Conservation (phyloP, 768 basidiomycete genomes). For the Lyophyllum decastes region DNA sequence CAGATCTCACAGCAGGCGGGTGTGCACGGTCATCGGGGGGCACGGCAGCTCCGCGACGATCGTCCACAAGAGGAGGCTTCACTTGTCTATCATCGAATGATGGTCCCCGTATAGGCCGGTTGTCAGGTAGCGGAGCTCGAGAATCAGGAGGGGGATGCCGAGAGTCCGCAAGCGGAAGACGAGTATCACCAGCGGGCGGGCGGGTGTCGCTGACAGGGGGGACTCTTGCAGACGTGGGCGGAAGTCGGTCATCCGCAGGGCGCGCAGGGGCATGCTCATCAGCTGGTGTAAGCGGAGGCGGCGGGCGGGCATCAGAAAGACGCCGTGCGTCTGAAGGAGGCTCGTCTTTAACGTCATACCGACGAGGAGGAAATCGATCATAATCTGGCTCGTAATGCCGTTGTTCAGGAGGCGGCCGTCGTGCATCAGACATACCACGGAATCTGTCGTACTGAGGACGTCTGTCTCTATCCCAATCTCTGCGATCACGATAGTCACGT, state of each 20-base stretch:
- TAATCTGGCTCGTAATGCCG: constrained; percentile 51
- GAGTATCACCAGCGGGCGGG: constrained; percentile 28
- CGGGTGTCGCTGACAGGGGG: constrained; percentile 19
- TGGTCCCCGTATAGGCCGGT: constrained; percentile 17
- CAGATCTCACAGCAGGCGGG: constrained; percentile 20
- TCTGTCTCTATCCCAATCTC: constrained; percentile 34
- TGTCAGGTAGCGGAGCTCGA: constrained; percentile 24
- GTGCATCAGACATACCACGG: constrained; percentile 28
- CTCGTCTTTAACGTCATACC: constrained; percentile 25
- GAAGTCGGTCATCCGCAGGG: constrained; percentile 17
- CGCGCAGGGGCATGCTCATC: constrained; percentile 17
- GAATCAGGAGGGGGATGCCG: constrained; percentile 26
- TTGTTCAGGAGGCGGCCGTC: constrained; percentile 45
- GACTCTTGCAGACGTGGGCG: constrained; percentile 13
- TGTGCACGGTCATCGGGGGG: constrained; percentile 12
- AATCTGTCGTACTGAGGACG: constrained; percentile 32
- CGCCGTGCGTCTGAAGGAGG: constrained; percentile 26
- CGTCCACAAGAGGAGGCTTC: constrained; percentile 29
- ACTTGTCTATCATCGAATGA: constrained; percentile 33
- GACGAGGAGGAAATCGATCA: constrained; percentile 24
- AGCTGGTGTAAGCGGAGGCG: constrained; percentile 9
- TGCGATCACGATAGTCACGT: constrained; percentile 31
- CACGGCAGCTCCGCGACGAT: constrained; percentile 20
- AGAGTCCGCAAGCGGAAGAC: constrained; percentile 23
- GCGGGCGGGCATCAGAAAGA: constrained; percentile 33